A percentile compares a stretch with the other conserved stretches of the same genome.
Conservation (phyloP, 768 basidiomycete genomes). For the Agaricus bisporus region DNA sequence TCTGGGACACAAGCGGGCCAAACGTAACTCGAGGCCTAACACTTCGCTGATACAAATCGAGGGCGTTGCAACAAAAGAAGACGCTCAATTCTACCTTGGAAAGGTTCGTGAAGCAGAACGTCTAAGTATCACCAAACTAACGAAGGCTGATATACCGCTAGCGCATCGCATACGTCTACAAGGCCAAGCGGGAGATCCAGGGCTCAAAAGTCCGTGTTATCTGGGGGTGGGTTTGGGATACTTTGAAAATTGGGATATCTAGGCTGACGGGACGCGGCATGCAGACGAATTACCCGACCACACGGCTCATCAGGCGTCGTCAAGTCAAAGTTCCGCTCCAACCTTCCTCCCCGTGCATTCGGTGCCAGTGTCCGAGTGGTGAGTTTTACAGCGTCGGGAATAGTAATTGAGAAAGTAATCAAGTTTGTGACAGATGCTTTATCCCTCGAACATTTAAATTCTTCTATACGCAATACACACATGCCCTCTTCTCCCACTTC, state of each 20-base stretch:
- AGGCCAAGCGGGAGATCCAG: slow-evolving; percentile 88
- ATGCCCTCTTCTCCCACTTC: slow-evolving; percentile 26
- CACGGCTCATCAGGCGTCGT: slow-evolving; percentile 95
- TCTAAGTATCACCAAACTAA: neutral
- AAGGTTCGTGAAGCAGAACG: slow-evolving; percentile 56
- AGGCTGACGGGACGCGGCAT: neutral
- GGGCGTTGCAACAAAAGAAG: slow-evolving; percentile 89
- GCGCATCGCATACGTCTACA: slow-evolving; percentile 98
- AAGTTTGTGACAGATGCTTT: slow-evolving; percentile 66
- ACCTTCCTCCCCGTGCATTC: slow-evolving; percentile 92
- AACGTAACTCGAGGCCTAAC: slow-evolving; percentile 94
- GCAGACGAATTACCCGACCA: slow-evolving; percentile 86
- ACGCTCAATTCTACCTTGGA: slow-evolving; percentile 96
- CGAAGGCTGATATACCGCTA: slow-evolving; percentile 23
- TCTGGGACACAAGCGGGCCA: slow-evolving; percentile 97
- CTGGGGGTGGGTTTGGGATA: slow-evolving; percentile 72
- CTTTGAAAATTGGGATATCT: neutral
- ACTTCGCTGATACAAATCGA: slow-evolving; percentile 97
- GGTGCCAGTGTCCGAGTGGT: slow-evolving; percentile 91
- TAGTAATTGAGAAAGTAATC: neutral
- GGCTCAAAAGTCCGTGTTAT: slow-evolving; percentile 97
- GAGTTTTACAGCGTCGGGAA: slow-evolving; percentile 25
- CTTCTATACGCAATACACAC: slow-evolving; percentile 21
- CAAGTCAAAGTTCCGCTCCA: slow-evolving; percentile 92
- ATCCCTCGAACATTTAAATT: slow-evolving; percentile 76